Evolutionary conservation across 352 stramenopile genomes (phyloP), one percentile per base, ranked within the genome.

Genomic region (Elongisporangium undulatum): DNA sequence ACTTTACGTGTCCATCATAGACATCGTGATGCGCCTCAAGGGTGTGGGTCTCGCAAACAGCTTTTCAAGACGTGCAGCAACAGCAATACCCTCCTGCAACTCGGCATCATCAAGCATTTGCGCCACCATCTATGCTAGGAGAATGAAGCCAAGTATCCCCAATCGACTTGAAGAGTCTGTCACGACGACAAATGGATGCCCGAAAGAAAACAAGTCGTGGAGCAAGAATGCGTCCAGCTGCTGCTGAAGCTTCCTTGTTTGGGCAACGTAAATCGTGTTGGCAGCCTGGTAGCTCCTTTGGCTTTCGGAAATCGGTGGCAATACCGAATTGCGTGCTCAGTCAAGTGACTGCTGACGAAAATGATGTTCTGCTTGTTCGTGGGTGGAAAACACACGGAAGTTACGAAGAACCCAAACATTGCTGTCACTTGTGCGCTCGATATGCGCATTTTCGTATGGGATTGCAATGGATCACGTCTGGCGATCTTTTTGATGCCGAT

Each of bases 361-460:
- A 41, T 9, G 75, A 85, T 62, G 66, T 85, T 17, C 51, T 23
- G 17, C 61, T 85, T 19, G 48, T 81, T 1, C 49, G 65, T 58
- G 64, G 64, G 5, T 90, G 80, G 80, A 49, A 77, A 17, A 77
- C 80, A 6, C 80, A 90, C 39, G 12, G 80, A 88, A 51, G 66
- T 90, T 4, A 78, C 67, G 53, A 75, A 69, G 16, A 68, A 87
- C 26, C 82, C 82, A 1, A 79, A 89, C 29, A 77, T 92, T 39
- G n/a, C 89, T 1, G 57, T 89, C 9, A 90, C 79, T 0, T 89
- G 79, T 56, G 68, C 67, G 6, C 56, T 89, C 49, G 82, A 92
- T 55, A 87, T 85, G 70, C 66, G 69, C 2, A 75, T 92, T 4
- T 89, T 79, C 53, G 67, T 92, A 4, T 92, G 79, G 82, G 74